Evolutionary conservation across 2,329 filamentous ascomycete species (phyloP).

Genomic region (Neofusicoccum umdonicola): DNA sequence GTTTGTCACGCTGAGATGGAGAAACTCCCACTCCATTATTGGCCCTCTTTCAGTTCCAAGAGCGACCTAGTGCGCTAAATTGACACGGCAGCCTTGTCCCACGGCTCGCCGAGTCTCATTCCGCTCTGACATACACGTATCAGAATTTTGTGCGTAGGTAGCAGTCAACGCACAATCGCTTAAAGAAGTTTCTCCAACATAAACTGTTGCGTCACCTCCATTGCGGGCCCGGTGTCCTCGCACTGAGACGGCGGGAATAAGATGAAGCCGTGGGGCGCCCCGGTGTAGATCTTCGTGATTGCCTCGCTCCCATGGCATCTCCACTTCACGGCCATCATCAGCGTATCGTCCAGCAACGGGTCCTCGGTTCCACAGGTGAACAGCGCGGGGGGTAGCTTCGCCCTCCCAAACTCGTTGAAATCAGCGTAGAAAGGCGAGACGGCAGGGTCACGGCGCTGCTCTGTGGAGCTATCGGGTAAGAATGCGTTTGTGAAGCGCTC

Average conservation of each 20-base stretch:
- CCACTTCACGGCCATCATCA: conserved; percentile 57
- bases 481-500: conserved; percentile 47
- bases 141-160: not conserved
- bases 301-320: conserved; percentile 49
- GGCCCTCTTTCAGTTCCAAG: conserved; percentile 19
- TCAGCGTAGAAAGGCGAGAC: conserved; percentile 54
- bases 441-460: conserved; percentile 43
- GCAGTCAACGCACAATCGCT: not conserved
- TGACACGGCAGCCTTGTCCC: conserved; percentile 13
- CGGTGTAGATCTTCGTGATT: conserved; percentile 54
- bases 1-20: conserved; percentile 17
- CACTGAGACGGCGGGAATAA: conserved; percentile 38
- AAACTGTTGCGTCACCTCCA: conserved; percentile 42
- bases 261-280: conserved; percentile 55
- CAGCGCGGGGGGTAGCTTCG: conserved; percentile 51
- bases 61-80: conserved; percentile 15
- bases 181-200: conserved; percentile 29
- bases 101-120: conserved; percentile 15
- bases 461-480: conserved; percentile 41
- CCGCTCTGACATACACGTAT: conserved; percentile 5
- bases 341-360: conserved; percentile 51
- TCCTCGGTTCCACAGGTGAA: conserved; percentile 58
- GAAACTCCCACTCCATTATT: conserved; percentile 8
- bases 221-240: conserved; percentile 36
- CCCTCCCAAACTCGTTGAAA: conserved; percentile 25